Percentiles rank a stretch among this genome's conserved stretches.
phyloP scores from a whole-genome alignment of 2,329 filamentous ascomycete species.

The Arthrobotrys sphaeroides region DNA sequence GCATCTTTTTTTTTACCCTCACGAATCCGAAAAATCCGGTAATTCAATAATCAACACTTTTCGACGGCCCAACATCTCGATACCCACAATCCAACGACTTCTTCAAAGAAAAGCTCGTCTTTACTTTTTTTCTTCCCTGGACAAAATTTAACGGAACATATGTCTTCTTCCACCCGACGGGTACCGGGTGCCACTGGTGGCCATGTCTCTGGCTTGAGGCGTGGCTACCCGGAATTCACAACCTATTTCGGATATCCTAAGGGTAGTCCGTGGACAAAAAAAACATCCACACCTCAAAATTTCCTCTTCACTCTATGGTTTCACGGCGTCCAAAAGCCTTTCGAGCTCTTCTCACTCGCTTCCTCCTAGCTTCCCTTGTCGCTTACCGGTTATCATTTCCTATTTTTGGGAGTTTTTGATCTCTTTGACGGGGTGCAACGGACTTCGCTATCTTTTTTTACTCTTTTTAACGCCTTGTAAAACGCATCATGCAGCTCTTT shows the following conservation, averaged over 20 bases:
- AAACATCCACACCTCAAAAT: conserved; percentile 6
- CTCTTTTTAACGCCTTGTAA: conserved; percentile 41
- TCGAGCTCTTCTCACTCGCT: conserved; percentile 26
- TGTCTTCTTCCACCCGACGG: background rate
- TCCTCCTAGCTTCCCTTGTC: conserved; percentile 1
- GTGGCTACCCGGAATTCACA: conserved; percentile 12
- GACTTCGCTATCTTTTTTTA: conserved; percentile 17
- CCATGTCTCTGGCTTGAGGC: conserved; percentile 15
- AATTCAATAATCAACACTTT: conserved; percentile 49
- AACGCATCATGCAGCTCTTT: conserved; percentile 41
- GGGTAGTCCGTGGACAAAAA: conserved; percentile 14
- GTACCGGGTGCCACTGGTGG: conserved; percentile 12
- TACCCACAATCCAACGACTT: conserved; percentile 34
- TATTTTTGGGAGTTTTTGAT: conserved; percentile 29
- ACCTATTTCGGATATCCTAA: conserved; percentile 32
- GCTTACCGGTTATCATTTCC: conserved; percentile 37
- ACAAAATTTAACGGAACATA: conserved; percentile 34
- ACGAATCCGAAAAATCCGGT: conserved; percentile 32
- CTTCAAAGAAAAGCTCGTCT: conserved; percentile 30
- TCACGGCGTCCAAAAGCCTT: conserved; percentile 43
- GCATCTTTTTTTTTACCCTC: conserved; percentile 15
- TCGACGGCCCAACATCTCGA: conserved; percentile 24
- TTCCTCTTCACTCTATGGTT: conserved; percentile 22
- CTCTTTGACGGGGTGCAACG: conserved; percentile 42
- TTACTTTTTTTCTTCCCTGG: conserved; percentile 21